A percentile compares a stretch with the other conserved stretches of the same genome.
phyloP scores from a whole-genome alignment of 768 basidiomycete species.

The Suillus hirtellus region DNA sequence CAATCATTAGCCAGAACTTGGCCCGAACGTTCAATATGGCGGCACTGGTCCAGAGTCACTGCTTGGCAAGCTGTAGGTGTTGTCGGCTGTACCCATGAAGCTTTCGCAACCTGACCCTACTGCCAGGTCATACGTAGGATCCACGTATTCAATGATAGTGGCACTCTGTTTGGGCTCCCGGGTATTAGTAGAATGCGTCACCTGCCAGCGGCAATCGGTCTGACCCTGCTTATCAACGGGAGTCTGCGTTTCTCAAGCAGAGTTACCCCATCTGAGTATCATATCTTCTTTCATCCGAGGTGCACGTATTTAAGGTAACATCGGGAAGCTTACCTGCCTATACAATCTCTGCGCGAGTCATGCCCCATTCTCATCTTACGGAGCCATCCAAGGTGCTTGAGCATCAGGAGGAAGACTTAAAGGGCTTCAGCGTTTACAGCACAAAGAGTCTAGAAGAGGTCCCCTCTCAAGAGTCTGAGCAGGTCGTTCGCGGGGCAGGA shows the following conservation, averaged over 20 bases:
- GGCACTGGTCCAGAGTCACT: no score
- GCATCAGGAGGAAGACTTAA: constrained; percentile 4
- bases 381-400: background rate
- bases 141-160: no score
- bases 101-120: background rate
- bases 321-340: background rate
- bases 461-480: constrained; percentile 9
- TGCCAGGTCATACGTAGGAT: background rate
- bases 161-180: background rate
- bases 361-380: background rate
- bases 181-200: background rate
- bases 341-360: background rate
- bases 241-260: background rate
- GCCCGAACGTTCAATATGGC: no score
- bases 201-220: background rate
- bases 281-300: background rate
- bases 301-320: background rate
- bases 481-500: constrained; percentile 12
- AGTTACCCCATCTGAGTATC: background rate
- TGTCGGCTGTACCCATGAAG: no score
- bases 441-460: constrained; percentile 4
- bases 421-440: constrained; percentile 5
- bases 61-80: no score
- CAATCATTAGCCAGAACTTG: no score
- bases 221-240: background rate